These are phyloP conservation scores for Aspergillaceae sp. DNA, from an alignment of 2,329 filamentous ascomycete species.

Conservation along the genomic window DNA sequence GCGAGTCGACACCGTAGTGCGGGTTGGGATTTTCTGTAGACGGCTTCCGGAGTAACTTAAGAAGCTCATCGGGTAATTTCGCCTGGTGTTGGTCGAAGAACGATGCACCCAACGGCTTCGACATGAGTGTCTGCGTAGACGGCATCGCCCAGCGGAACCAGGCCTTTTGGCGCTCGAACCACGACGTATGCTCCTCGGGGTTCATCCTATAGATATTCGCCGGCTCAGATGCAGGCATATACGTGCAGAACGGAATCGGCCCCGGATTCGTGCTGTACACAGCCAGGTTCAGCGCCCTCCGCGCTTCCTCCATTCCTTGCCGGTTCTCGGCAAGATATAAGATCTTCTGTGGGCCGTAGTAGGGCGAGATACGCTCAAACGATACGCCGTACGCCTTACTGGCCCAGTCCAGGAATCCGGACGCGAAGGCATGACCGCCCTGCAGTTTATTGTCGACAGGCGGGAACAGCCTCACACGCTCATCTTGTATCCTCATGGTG, in stretches of 20 bases:
- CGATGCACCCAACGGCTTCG: conserved; percentile 11
- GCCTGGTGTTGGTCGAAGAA: conserved; percentile 24
- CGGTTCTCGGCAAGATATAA: conserved; percentile 27
- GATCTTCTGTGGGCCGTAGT: conserved; percentile 16
- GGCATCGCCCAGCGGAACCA: conserved; percentile 34
- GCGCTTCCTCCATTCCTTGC: conserved; percentile 22
- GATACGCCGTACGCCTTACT: conserved; percentile 22
- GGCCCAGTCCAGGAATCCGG: conserved; percentile 27
- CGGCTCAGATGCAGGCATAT: conserved; percentile 21
- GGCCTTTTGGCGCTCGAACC: conserved; percentile 22
- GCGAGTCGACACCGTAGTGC: conserved; percentile 7
- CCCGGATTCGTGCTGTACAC: conserved; percentile 11
- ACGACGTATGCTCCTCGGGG: conserved; percentile 17
- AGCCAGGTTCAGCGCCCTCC: conserved; percentile 27
- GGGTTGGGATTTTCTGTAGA: neutral
- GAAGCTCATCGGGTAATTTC: conserved; percentile 22
- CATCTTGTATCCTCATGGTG: conserved; percentile 21
- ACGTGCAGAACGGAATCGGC: conserved; percentile 26
- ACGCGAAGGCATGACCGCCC: conserved; percentile 11
- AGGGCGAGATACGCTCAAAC: conserved; percentile 13
- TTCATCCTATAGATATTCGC: conserved; percentile 19
- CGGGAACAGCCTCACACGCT: conserved; percentile 17
- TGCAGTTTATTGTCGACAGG: conserved; percentile 7
- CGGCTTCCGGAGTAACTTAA: conserved; percentile 20
- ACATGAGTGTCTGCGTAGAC: conserved; percentile 13